Evolutionary conservation across 768 basidiomycete species (phyloP).

Genomic region (Clathrus columnatus): DNA sequence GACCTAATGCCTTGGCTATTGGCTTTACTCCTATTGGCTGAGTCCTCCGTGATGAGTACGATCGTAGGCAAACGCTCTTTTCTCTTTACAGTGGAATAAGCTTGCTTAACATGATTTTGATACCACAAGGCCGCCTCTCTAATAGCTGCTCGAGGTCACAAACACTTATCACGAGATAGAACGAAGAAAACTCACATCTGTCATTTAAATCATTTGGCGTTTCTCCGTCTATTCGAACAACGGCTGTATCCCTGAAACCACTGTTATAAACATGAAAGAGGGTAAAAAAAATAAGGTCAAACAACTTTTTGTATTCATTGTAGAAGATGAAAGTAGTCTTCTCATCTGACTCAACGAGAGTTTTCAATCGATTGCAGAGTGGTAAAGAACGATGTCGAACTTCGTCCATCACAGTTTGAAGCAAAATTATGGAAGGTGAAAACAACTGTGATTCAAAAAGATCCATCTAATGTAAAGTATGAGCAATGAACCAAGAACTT

Average conservation of each 20-base stretch:
- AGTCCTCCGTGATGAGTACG: constrained; percentile 85
- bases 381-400: constrained; percentile 91
- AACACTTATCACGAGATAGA: not conserved
- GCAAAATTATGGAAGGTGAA: constrained; percentile 71
- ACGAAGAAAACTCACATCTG: constrained; percentile 47
- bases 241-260: constrained; percentile 60
- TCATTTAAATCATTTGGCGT: constrained; percentile 93
- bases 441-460: constrained; percentile 74
- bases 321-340: constrained; percentile 81
- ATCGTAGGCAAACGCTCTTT: constrained; percentile 45
- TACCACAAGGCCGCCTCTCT: constrained; percentile 87
- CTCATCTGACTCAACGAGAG: constrained; percentile 75
- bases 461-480: constrained; percentile 64
- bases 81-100: constrained; percentile 46
- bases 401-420: constrained; percentile 95
- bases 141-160: constrained; percentile 51
- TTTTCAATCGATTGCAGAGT: constrained; percentile 84
- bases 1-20: constrained; percentile 51
- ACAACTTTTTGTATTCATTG: constrained; percentile 73
- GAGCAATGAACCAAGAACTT: constrained; percentile 5
- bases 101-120: constrained; percentile 54
- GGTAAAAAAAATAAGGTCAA: not conserved
- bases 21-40: constrained; percentile 72
- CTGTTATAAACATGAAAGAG: not conserved
- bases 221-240: constrained; percentile 68